Evolutionary conservation across 345 rosid species (phyloP), one percentile per base, ranked within the genome.

Genomic region (Pistacia vera): DNA sequence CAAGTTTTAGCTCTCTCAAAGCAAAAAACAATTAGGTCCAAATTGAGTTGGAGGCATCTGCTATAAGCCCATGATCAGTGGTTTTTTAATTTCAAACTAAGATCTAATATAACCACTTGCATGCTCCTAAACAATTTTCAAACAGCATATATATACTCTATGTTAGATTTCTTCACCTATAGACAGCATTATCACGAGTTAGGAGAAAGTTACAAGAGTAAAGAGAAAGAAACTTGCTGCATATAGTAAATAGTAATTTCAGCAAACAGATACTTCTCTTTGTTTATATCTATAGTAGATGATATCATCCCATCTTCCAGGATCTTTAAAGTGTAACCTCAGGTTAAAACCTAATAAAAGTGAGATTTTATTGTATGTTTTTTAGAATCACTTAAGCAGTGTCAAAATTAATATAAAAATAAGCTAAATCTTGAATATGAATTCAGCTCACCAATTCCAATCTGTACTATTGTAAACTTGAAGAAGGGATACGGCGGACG

Each of bases 401-500:
- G 20, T 62, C 55, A 52, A 62, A 73, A 9, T 18, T n/a, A 4
- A 18, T 16, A 63, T 64, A n/a, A 17, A 9, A 62, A 41, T 38
- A 25, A 63, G 35, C 51, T 30, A 11, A 28, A 56, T 28, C 51
- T 63, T 17, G 22, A 20, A 22, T 48, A 35, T 33, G 46, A 68
- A 10, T 64, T 71, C 11, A 66, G 71, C 97, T 87, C 74, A 96
- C 98, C 98, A 63, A 89, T 92, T 78, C 92, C 99, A 68, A 92
- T 86, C 38, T 94, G 98, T 62, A 97, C 62, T 79, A 97, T 88
- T 46, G 98, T 88, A 68, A 97, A 92, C 90, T 87, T 97, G 92
- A 94, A 97, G 83, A 85, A 97, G 11, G 99, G 99, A 77, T 94
- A 91, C 55, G 99, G 99, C 3, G 99, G 99, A 64, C 79, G 93